These are phyloP conservation scores for Chaetomiaceae sp. DNA, from an alignment of 2,329 filamentous ascomycete genomes.

Conservation along the genomic window DNA sequence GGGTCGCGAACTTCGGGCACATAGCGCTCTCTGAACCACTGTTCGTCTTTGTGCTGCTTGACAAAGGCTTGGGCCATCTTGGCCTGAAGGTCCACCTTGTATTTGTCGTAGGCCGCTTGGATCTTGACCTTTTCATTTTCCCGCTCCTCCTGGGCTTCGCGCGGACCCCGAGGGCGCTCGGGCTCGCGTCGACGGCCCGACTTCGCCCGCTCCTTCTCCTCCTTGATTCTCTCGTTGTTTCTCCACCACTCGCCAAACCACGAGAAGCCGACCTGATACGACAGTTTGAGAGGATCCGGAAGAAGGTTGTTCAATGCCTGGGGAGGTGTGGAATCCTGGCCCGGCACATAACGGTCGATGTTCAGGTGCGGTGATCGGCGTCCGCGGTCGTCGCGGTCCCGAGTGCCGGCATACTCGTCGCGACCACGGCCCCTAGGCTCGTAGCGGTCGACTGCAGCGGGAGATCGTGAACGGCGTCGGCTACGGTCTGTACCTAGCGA, in stretches of 20 bases:
- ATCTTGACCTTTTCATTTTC: conserved; percentile 76
- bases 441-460: conserved; percentile 67
- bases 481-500: conserved; percentile 49
- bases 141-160: conserved; percentile 66
- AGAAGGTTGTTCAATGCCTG: conserved; percentile 58
- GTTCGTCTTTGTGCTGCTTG: conserved; percentile 84
- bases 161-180: conserved; percentile 57
- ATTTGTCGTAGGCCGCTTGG: conserved; percentile 62
- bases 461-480: conserved; percentile 65
- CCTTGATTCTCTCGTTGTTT: conserved; percentile 74
- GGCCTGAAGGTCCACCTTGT: conserved; percentile 64
- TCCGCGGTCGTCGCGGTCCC: conserved; percentile 41
- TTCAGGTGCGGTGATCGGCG: conserved; percentile 62
- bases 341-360: conserved; percentile 81
- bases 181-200: conserved; percentile 65
- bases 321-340: conserved; percentile 53
- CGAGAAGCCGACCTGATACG: conserved; percentile 79
- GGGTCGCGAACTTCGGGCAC: conserved; percentile 74
- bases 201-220: conserved; percentile 68
- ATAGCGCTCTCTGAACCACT: conserved; percentile 97
- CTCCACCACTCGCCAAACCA: conserved; percentile 87
- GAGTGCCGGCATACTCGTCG: conserved; percentile 57
- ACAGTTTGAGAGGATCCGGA: conserved; percentile 64
- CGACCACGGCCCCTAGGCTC: conserved; percentile 62
- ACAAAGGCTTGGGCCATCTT: conserved; percentile 89